Base-by-base conservation (phyloP, 192 early-diverging fungal genomes). In the Coemansia sp. region DNA sequence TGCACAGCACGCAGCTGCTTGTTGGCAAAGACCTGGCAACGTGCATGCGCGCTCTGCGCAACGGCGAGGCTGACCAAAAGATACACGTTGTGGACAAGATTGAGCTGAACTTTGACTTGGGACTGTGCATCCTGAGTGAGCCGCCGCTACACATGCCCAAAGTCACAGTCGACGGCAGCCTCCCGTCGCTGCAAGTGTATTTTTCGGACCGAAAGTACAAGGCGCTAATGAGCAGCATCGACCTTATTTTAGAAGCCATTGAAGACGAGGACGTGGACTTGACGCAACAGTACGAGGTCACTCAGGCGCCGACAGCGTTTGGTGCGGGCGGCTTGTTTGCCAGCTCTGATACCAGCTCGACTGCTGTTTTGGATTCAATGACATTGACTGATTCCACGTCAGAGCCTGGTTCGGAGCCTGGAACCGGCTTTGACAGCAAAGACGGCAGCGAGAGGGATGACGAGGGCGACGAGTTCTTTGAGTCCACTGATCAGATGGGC, bases 181-280 rank as follows among this genome's bases (percentile, higher is more conserved):
- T 98, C 61, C 93, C 95, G 0, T 70, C 91, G 17, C 66, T 98
- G 35, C 88, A 93, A 55, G 71, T 96, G 22, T 96, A 93, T 70
- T 87, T 98, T 29, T 96, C 95, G 0, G 94, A 98, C 73, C 82
- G 87, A 56, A 98, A 98, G 72, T 96, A 97, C 84, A 88, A 90
- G 63, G 86, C 87, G 1, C 81, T 97, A 5, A 97, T 95, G 93
- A 77, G 70, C 15, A 87, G 91, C 60, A 83, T 90, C 19, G 89
- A 92, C 47, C 76, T 89, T 41, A 85, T 93, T 19, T 76, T 85
- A 32, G 75, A 78, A 47, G 80, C 75, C 11, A 70, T 79, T 35
- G 48, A 67, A 23, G 75, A 75, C 38, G 75, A 82, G 22, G 76
- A 78, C 35, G 80, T 70, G 14, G 79, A 85, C 22, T 7, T 82